Base-by-base conservation (phyloP, 352 stramenopile genomes). In the Phytophthora tubulina region DNA sequence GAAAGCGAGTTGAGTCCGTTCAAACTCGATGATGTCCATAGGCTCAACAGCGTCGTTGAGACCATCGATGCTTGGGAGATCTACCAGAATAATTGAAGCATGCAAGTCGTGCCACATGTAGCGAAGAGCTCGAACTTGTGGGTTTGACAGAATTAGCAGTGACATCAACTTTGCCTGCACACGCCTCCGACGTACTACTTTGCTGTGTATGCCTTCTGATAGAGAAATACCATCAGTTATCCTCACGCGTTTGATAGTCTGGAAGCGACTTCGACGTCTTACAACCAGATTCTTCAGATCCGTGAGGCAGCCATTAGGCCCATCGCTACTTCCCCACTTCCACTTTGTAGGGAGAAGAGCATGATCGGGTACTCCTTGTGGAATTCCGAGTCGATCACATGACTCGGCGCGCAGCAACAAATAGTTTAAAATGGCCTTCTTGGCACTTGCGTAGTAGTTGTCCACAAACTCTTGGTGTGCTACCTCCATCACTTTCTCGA, bases 401-500 rank as follows among this genome's bases (percentile, higher is more conserved):
- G 86, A 81, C 8, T 58, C 52, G 6, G 31, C 44, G 0, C 86
- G 81, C 14, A 92, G 58, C 3, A 95, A 58, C 5, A 94, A 30
- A 60, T 94, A 95, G 50, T 95, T 87, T 5, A 95, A 33, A 50
- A 94, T 86, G 4, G 86, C 79, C 63, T 93, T 94, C 75, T 91
- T 94, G 32, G 85, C 67, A 46, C 88, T 94, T 3, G 73, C 36
- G 57, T 86, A 84, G 50, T 93, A 95, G 38, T 84, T 92, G 27
- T 63, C 58, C 7, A 85, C 42, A 48, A 90, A 91, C 48, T 91
- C 84, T 41, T 75, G 38, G 6, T 82, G 82, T 1, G 75, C 71
- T 4, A 42, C 57, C 39, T 75, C 66, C 46, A 93, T 49, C 13
- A 93, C 75, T 13, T 41, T 35, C 31, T 81, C 64, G 50, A 93